Evolutionary conservation across 2,329 filamentous ascomycete species (phyloP), one percentile per base, ranked within the genome.

Genomic region (Sclerotinia spermophila): DNA sequence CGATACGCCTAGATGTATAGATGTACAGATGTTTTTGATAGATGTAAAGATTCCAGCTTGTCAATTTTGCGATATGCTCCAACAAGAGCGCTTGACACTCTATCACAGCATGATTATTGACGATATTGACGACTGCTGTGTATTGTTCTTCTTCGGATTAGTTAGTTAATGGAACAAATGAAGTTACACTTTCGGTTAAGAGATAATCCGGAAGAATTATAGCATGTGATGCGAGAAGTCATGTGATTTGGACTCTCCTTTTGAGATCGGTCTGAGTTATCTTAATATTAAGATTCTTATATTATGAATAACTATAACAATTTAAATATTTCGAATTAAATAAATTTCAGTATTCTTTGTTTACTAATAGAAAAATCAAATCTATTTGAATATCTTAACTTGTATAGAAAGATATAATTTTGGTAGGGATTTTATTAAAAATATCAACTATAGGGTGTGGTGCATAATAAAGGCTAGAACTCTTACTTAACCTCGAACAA

Each of bases 101-200:
- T 53, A 40, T 38, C 10, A 40, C 33, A 53, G 53, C 45, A 53
- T 33, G 30, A 17, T 53, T 13, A 30, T 35, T 42, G 44, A 19
- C 33, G 6, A 53, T 53, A 27, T 2, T 1, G 48, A 38, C 33
- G 30, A 21, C 42, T 64, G 61, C 21, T 30, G 33, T 53, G 15
- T 53, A 24, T 27, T 53, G 2, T 30, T n/a, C 13, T 65, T 35
- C 1, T 42, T 60, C 17, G 15, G 40, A 30, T 53, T 44, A 21
- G 30, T n/a, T n/a, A n/a, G n/a, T n/a, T n/a, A n/a, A n/a, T 35
- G 60, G 30, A 48, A 35, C 21, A 5, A 21, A 40, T 27, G n/a
- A 65, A 35, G 33, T 53, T 65, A 21, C 62, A 65, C 21, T 30
- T 10, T 65, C 62, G 62, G 62, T 65, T 8, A 24, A n/a, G 45